Evolutionary conservation across 2,329 filamentous ascomycete species (phyloP), one percentile per base, ranked within the genome.

Genomic region (Botrytis cinerea): DNA sequence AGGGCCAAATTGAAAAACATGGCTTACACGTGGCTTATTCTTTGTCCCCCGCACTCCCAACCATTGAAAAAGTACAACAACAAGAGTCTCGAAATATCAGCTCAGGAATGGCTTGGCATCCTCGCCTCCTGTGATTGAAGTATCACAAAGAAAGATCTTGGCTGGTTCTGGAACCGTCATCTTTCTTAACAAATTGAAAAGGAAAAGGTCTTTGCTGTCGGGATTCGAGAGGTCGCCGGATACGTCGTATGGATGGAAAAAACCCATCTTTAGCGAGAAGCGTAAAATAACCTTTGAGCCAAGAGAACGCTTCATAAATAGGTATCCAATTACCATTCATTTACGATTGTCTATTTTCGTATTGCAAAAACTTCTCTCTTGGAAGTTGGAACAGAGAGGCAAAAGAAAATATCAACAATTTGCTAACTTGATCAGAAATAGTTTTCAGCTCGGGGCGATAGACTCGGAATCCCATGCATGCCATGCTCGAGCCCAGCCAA

Each of bases 1-100:
- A 70, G 54, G 68, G 68, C 28, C 20, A 18, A 22, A 14, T n/a
- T 32, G 25, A 9, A 59, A 45, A 57, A 57, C 48, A 59, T 43
- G 67, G 51, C 67, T 64, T 32, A 46, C 62, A 64, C 62, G 51
- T 70, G 67, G 51, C 54, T 60, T 18, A 25, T 35, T 22, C 62
- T 64, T 64, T 64, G 40, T 64, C 25, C 25, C 22, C 48, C 48
- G 12, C 48, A 54, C 28, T 6, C 51, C n/a, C 51, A 57, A 28
- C 14, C 51, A 57, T 28, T 57, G 14, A 57, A 18, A 18, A 28
- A 28, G n/a, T 57, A 28, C n/a, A 57, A 57, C 51, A 14, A 57
- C 51, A 1, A 57, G n/a, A 57, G 51, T 4, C n/a, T 57, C 51
- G 7, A 57, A 8, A 32, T 16, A 57, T 40, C 60, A 62, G 25